Evolutionary conservation across 441 rosid genomes (phyloP), one percentile per base, ranked within the genome.

Genomic region (Erodium texanum): DNA sequence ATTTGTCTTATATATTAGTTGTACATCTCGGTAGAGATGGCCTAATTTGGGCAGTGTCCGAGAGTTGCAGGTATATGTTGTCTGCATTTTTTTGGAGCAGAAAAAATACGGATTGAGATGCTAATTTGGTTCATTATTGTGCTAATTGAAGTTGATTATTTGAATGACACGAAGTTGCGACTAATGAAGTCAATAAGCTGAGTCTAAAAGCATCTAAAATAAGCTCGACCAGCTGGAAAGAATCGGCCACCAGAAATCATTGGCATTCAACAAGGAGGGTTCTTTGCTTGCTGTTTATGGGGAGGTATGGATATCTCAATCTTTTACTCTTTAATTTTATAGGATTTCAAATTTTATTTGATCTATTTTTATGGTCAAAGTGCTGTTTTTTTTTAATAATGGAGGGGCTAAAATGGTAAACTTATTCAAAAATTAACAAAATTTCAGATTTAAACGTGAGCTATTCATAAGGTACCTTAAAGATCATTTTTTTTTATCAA

Each of bases 1-100:
- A 84, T 71, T 79, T 87, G 75, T 98, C 99, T 71, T 92, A 94
- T 54, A 84, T 96, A 72, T 86, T 88, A 89, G 83, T 77, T 58
- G 86, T 92, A 74, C 97, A 88, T 73, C 94, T 94, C 12, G 78
- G 79, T 10, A 90, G 85, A 68, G 90, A 79, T 69, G 98, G 98
- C 29, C 69, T 92, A 20, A 65, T 94, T 23, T 89, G 87, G 62
- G 97, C 88, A 36, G 66, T 87, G 72, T 85, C 86, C 15, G 81
- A 83, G 20, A 70, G 84, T 68, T 92, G 97, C 87, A 85, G 82
- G 98, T 89, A 70, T 52, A 52, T 27, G 14, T 63, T 56, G 50
- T 54, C 5, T 64, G 16, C 3, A 1, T 15, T 32, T 32, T 32
- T 32, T 32, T 27, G 1, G 14, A 38, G 2, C 11, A 38, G 6